A percentile compares a stretch with the other conserved stretches of the same genome.
phyloP scores from a whole-genome alignment of 129 eudicot species.

The Tanacetum coccineum region DNA sequence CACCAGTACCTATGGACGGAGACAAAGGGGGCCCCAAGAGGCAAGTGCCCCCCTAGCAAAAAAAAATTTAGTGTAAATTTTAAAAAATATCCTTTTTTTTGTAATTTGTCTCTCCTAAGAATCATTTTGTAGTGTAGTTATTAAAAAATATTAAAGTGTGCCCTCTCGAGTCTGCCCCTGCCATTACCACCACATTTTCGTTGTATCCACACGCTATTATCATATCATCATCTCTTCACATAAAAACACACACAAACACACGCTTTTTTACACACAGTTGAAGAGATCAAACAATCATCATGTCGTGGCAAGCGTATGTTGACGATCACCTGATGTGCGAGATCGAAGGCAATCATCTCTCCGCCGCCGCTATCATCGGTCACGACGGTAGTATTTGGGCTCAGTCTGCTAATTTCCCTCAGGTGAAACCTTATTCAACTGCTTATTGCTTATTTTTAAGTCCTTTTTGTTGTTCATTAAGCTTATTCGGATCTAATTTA shows the following conservation, averaged over 20 bases:
- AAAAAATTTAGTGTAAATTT: too few relatives aligned
- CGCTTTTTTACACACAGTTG: not conserved
- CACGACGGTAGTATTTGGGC: conserved; percentile 72
- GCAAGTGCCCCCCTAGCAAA: too few relatives aligned
- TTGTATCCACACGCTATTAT: conserved; percentile 33
- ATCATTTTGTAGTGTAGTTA: too few relatives aligned
- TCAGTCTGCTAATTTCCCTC: conserved; percentile 57
- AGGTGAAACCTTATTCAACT: conserved; percentile 23
- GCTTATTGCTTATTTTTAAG: too few relatives aligned
- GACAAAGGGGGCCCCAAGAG: too few relatives aligned
- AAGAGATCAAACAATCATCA: conserved; percentile 6
- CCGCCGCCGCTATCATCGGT: conserved; percentile 66
- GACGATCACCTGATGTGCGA: conserved; percentile 82
- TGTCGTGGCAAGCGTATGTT: conserved; percentile 83
- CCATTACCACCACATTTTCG: conserved; percentile 33
- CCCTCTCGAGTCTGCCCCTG: too few relatives aligned
- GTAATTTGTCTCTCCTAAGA: too few relatives aligned
- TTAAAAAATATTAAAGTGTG: too few relatives aligned
- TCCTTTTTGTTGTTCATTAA: too few relatives aligned
- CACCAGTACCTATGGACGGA: too few relatives aligned
- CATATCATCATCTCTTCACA: not conserved
- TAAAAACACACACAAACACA: conserved; percentile 6
- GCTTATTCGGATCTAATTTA: too few relatives aligned
- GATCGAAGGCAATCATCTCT: conserved; percentile 53
- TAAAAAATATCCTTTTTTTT: too few relatives aligned